Base-by-base conservation (phyloP, 345 rosid species). In the Salix arbutifolia region DNA sequence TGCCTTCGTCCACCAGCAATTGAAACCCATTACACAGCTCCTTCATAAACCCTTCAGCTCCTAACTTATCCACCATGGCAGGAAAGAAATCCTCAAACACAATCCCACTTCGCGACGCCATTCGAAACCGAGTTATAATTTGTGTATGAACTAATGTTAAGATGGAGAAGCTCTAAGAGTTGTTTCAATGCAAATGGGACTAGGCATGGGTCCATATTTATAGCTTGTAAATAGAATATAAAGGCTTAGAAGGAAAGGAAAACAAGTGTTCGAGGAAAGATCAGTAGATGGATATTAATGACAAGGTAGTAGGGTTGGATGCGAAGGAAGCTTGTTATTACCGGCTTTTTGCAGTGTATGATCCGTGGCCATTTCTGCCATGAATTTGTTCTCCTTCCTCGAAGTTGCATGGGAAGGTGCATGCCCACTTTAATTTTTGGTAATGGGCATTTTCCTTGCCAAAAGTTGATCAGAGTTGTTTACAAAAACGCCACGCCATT, bases 61-160 rank as follows among this genome's bases (percentile, higher is more conserved):
- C 93, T 2, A 90, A 28, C 69, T 74, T 83, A 76, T 85, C 89
- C 65, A 87, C 83, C 93, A 90, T 90, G 21, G 88, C 80, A 7
- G 91, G 90, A 75, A 90, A 90, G 42, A 70, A 83, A 72, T 88
- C 91, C 52, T 90, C 91, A 28, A 90, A 90, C 44, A 79, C 84
- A 30, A 85, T 68, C n/a, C 76, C 80, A 18, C 70, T 82, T 74
- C 58, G 7, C 1, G 78, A 71, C 6, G 60, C 86, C 90, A 84
- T 86, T 35, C 3, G 67, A 16, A 6, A 44, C 12, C 37, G 16
- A 3, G 6, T 3, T 33, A 14, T 21, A 33, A 8, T 21, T 19
- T 10, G 33, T 11, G 31, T 31, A 21, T 44, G 9, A 16, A 50
- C 50, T 14, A 23, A 14, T 40, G 8, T 8, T 33, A 28, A 10